Base-by-base conservation (phyloP, 75 land plant genomes). In the Gnetum montanum region DNA sequence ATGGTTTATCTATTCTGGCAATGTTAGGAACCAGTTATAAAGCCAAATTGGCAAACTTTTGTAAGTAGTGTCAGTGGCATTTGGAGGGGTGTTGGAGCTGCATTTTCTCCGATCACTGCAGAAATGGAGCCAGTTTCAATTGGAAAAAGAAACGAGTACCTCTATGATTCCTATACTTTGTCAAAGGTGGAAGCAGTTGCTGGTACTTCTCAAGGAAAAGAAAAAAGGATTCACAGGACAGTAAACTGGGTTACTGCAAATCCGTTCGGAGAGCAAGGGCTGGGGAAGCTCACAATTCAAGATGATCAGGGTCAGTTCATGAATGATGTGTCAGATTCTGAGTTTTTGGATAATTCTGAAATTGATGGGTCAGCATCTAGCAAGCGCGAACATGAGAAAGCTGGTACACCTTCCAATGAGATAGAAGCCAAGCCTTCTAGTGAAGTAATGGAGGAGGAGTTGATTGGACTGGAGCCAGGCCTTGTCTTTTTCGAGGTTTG, bases 31-130 rank as follows among this genome's bases (percentile, higher is more conserved):
- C 81, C 81, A 49, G 83, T 91, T 19, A 70, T 84, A 30, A 70
- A 33, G 34, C 98, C 98, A 37, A 50, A 46, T 23, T 94, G 98
- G 98, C 50, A 64, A 33, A 94, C 98, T 37, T 94, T 94, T 76
- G 71, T 66, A 8, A 90, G 96, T 64, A 94, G 89, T 49, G 61
- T 77, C 33, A 73, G 83, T 72, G 98, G 98, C 19, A 81, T 85
- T 64, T 94, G 98, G 98, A 80, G 79, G 50, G 98, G 98, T 37
- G 88, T 90, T 2, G 98, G 96, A 46, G 98, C 88, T 15, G 98
- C 72, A 12, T 94, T 89, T 63, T 89, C 96, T 31, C 98, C 98
- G 3, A 65, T 74, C 23, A 94, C 96, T 60, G 98, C 85, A 35
- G 96, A 85, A 65, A 79, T 94, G 91, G 98, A 94, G 65, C 86